Evolutionary conservation across 257 asterid species (phyloP), one percentile per base, ranked within the genome.

Genomic region (Gentiana macrophylla): DNA sequence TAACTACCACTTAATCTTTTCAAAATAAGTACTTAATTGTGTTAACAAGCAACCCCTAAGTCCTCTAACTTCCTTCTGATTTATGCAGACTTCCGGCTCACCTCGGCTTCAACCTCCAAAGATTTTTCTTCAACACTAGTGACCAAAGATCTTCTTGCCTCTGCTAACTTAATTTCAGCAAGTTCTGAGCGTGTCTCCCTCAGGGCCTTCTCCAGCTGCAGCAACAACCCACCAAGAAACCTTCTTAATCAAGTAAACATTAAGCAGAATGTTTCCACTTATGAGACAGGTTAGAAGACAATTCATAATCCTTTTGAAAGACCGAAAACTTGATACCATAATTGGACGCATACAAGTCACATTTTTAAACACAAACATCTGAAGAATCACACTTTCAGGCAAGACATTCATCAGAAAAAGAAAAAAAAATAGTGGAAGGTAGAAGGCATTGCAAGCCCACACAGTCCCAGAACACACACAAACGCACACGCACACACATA

Each of bases 31-130:
- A n/a, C n/a, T n/a, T n/a, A n/a, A n/a, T n/a, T n/a, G n/a, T n/a
- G n/a, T n/a, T n/a, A n/a, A n/a, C n/a, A n/a, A n/a, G n/a, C n/a
- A n/a, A n/a, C n/a, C n/a, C n/a, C 84, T 69, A 88, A 59, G 59
- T 81, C 95, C 35, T 77, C 76, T 57, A 71, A 70, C 69, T 73
- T 92, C 80, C 89, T 81, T 70, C 88, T 94, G 35, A 85, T 56
- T 70, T 85, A 97, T 43, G 94, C 77, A 71, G 79, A 75, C 80
- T 85, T 88, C 71, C 91, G 80, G 74, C 79, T 82, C 68, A 84
- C 81, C 71, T 89, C 99, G 50, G 99, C 86, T 72, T 92, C 97
- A 33, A 88, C 84, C 86, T 83, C 95, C 83, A 88, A 66, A 32
- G 95, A 88, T 71, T 84, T 84, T 70, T 74, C 94, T 72, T 84